Percentiles rank a stretch among this genome's conserved stretches.
These are phyloP conservation scores for Fusarium robinianum DNA, from an alignment of 2,329 filamentous ascomycete genomes.

Conservation along the genomic window DNA sequence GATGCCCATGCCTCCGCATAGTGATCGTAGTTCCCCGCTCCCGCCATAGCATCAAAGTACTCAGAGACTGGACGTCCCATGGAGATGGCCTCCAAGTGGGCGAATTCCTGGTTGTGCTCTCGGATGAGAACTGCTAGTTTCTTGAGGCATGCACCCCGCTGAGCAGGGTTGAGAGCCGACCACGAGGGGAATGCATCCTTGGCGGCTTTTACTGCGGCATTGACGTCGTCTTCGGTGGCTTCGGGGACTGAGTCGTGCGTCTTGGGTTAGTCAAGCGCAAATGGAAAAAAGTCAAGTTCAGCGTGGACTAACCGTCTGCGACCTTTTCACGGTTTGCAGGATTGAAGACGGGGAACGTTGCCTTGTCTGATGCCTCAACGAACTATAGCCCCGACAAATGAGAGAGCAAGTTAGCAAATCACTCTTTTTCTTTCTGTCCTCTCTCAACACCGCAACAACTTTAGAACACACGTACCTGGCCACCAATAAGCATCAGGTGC, in stretches of 20 bases:
- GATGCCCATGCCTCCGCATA: constrained; percentile 47
- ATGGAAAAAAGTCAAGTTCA: accelerated
- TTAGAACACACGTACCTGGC: constrained; percentile 20
- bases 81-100: constrained; percentile 31
- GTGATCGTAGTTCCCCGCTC: constrained; percentile 45
- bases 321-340: constrained; percentile 24
- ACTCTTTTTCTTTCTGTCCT: too few relatives aligned
- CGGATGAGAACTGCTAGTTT: constrained; percentile 52
- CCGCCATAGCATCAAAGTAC: constrained; percentile 43
- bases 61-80: constrained; percentile 26
- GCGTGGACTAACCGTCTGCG: constrained; percentile 14
- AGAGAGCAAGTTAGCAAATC: too few relatives aligned
- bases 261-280: not conserved
- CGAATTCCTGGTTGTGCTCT: constrained; percentile 48
- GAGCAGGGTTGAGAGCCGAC: constrained; percentile 45
- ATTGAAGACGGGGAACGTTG: constrained; percentile 26
- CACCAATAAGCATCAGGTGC: constrained; percentile 25
- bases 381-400: too few relatives aligned
- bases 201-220: constrained; percentile 53
- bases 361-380: constrained; percentile 24
- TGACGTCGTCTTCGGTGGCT: constrained; percentile 52
- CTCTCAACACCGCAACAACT: too few relatives aligned
- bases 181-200: constrained; percentile 54
- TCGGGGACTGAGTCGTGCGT: constrained; percentile 33
- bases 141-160: constrained; percentile 49